Base-by-base conservation (phyloP, 192 early-diverging fungal genomes). In the Gryganskiella cystojenkinii region DNA sequence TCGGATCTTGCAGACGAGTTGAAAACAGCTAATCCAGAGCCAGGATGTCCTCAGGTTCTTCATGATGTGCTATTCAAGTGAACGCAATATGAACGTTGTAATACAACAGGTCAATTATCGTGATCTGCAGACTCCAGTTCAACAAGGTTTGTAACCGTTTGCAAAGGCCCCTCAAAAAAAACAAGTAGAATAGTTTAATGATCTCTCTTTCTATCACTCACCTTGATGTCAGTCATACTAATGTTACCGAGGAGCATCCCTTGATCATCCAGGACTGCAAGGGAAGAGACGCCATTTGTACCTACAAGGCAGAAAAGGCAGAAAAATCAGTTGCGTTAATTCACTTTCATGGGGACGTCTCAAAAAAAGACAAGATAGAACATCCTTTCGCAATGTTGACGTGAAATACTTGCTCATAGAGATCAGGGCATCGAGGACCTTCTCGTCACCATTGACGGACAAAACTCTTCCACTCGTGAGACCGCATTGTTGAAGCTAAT, bases 181-280 rank as follows among this genome's bases (percentile, higher is more conserved):
- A n/a, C n/a, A n/a, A n/a, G n/a, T n/a, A 40, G 37, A 40, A 40
- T 13, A 40, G 5, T 13, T 40, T 40, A 5, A 5, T 40, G 37
- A 13, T 13, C 37, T 40, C 37, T 9, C 37, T 5, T 5, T 5
- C 37, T 14, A 30, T 5, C 28, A 30, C 37, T 44, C 78, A 85
- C 85, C 79, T 89, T 89, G 62, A 91, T 80, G 74, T 91, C 90
- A 4, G 89, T 82, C 84, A 91, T 88, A 56, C 89, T 90, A 47
- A 91, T 83, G 70, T 90, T 90, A 19, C 89, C 90, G 5, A 89
- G 54, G 2, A 91, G 71, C 9, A 83, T 61, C 2, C 90, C 89
- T 64, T 79, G 81, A 31, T 68, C 67, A 50, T 82, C 82, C 24
- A 91, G 49, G 0, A 91, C 80, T 0, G 88, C 90, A 27, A 90